Percentiles rank a stretch among this genome's conserved stretches.
Conservation (phyloP, 2,329 filamentous ascomycete genomes). For the Emergomyces orientalis region DNA sequence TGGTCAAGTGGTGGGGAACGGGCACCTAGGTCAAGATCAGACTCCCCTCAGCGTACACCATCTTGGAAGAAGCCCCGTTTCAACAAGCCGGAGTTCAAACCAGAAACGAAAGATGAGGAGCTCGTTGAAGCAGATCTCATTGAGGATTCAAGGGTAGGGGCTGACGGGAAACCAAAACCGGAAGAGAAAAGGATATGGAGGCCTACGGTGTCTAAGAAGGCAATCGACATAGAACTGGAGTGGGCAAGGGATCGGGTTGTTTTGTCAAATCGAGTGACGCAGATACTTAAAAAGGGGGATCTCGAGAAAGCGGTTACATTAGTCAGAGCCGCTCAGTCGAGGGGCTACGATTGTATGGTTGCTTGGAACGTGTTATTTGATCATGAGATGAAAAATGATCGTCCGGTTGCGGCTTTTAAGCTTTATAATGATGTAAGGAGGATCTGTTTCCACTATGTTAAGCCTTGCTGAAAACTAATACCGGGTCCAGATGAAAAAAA, state of each 20-base stretch:
- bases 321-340: conserved; percentile 57
- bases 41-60: neutral
- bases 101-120: neutral
- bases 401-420: conserved; percentile 59
- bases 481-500: conserved; percentile 76
- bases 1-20: neutral
- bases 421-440: conserved; percentile 72
- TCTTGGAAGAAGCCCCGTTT: neutral
- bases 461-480: neutral
- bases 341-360: conserved; percentile 55
- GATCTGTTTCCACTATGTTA: neutral
- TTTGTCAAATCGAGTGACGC: conserved; percentile 58
- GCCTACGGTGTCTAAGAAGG: conserved; percentile 17
- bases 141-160: neutral
- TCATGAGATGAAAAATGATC: conserved; percentile 54
- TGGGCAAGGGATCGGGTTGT: conserved; percentile 62
- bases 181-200: neutral
- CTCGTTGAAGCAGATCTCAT: neutral
- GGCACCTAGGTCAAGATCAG: neutral
- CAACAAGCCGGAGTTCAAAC: neutral
- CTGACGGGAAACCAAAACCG: neutral
- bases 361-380: conserved; percentile 84
- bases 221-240: conserved; percentile 48
- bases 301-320: conserved; percentile 59
- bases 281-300: conserved; percentile 50